Percentiles rank a stretch among this genome's conserved stretches.
Conservation (phyloP, 345 rosid species). For the Eucalyptus pauciflora region DNA sequence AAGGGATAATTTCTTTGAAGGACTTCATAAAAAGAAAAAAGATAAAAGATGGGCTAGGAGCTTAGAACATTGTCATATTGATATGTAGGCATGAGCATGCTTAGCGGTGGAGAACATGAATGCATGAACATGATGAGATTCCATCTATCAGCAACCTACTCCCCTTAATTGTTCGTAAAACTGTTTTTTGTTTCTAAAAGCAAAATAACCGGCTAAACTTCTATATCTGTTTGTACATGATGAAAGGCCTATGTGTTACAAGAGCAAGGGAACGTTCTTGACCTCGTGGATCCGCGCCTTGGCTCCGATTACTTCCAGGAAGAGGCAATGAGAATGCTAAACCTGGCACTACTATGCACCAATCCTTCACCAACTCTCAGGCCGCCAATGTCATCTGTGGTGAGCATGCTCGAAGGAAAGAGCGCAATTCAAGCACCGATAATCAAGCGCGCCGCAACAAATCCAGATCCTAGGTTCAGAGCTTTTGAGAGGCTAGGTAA, state of each 20-base stretch:
- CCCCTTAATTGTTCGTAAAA: neutral
- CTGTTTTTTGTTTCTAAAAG: neutral
- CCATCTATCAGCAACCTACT: neutral
- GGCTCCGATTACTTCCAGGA: slow-evolving; percentile 35
- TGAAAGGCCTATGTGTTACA: slow-evolving; percentile 75
- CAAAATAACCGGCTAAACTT: neutral
- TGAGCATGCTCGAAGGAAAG: slow-evolving; percentile 75
- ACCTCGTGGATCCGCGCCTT: slow-evolving; percentile 66
- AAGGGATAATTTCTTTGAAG: neutral
- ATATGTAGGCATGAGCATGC: neutral
- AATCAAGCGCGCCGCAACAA: slow-evolving; percentile 33
- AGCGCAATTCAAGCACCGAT: slow-evolving; percentile 56
- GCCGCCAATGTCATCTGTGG: slow-evolving; percentile 77
- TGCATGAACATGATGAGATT: neutral
- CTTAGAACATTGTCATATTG: neutral
- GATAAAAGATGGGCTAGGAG: neutral
- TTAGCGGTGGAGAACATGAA: neutral
- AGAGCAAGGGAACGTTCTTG: slow-evolving; percentile 87
- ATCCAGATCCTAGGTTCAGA: slow-evolving; percentile 58
- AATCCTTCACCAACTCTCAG: slow-evolving; percentile 83
- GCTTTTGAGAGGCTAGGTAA: slow-evolving; percentile 65
- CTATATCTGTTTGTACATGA: neutral
- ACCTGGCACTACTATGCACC: slow-evolving; percentile 73
- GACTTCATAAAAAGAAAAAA: neutral
- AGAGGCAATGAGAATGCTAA: slow-evolving; percentile 63